Base-by-base conservation (phyloP, 1,284 basidiomycete genomes). In the Kwoniella shivajii region DNA sequence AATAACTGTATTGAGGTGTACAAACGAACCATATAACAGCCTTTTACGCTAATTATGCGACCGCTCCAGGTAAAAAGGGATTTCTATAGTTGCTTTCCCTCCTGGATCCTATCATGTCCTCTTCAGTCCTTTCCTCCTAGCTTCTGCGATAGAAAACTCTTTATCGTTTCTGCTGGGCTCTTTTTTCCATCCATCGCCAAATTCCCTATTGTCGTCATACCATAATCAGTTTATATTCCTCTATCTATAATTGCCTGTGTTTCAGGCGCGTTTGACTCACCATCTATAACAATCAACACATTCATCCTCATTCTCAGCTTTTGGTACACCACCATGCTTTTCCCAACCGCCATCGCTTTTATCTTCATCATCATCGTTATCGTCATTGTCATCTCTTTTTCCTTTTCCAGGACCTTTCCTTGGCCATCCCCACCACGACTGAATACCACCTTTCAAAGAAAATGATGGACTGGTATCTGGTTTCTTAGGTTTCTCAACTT, bases 221-320 rank as follows among this genome's bases (percentile, higher is more conserved):
- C 6, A 11, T 18, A 9, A n/a, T 38, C 10, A 38, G 37, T n/a
- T 38, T 38, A 18, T 10, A 6, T 38, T 18, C 37, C 9, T 38
- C 11, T 24, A 42, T 27, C 16, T 9, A 45, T 38, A 34, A 51
- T 18, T 16, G 29, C 29, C 20, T n/a, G 30, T 27, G n/a, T 44
- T 6, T 4, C 7, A 24, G 26, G 16, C 24, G 31, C 31, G 13
- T 53, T 22, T 11, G 6, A 68, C 71, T 60, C 43, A 74, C 75
- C 78, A 79, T 55, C 74, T 76, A 65, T 67, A 79, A 59, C 77
- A 79, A 61, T 79, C 77, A 16, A 75, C 72, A 57, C 78, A 79
- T 20, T 73, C 71, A 4, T 66, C 64, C 44, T 78, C 76, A 6
- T 66, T 41, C 33, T 69, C 65, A 10, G 77, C 64, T 41, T 61